Evolutionary conservation across 306 rosid species (phyloP).

Genomic region (Cicer pinnatifidum): DNA sequence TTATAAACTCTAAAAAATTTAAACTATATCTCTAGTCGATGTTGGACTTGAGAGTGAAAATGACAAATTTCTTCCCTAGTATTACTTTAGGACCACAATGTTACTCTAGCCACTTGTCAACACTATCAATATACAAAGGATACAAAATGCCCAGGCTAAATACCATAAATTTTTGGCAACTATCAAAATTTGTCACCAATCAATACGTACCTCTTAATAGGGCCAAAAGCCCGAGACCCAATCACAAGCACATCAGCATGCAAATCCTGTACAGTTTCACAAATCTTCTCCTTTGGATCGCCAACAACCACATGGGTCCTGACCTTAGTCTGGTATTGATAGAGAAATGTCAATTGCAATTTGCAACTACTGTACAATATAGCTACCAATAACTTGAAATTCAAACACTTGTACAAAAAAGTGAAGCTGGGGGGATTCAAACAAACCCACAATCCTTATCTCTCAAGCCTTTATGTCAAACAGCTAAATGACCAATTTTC

Average conservation of each 20-base stretch:
- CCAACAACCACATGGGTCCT: constrained; percentile 77
- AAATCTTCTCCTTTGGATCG: constrained; percentile 90
- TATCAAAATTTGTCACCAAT: constrained; percentile 4
- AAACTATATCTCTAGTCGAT: not conserved
- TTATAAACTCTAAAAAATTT: not conserved
- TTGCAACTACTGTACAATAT: not conserved
- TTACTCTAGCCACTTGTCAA: not conserved
- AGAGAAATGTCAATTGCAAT: constrained; percentile 7
- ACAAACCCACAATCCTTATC: not conserved
- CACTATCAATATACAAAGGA: not conserved
- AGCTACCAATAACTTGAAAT: constrained; percentile 11
- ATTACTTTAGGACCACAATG: not conserved
- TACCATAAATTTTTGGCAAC: not conserved
- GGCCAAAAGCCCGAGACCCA: constrained; percentile 84
- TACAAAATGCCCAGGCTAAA: not conserved
- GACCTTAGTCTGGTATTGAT: constrained; percentile 50
- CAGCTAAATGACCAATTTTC: not conserved
- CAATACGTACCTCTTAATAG: constrained; percentile 69
- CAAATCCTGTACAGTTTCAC: constrained; percentile 70
- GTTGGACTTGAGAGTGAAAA: not conserved
- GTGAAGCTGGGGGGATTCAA: not conserved
- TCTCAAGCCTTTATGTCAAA: not conserved
- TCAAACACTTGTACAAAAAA: not conserved
- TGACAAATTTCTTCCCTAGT: not conserved
- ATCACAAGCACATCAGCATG: constrained; percentile 86